A percentile compares a stretch with the other conserved stretches of the same genome.
phyloP scores from a whole-genome alignment of 305 asterid genomes.

The Fraxinus velutina region DNA sequence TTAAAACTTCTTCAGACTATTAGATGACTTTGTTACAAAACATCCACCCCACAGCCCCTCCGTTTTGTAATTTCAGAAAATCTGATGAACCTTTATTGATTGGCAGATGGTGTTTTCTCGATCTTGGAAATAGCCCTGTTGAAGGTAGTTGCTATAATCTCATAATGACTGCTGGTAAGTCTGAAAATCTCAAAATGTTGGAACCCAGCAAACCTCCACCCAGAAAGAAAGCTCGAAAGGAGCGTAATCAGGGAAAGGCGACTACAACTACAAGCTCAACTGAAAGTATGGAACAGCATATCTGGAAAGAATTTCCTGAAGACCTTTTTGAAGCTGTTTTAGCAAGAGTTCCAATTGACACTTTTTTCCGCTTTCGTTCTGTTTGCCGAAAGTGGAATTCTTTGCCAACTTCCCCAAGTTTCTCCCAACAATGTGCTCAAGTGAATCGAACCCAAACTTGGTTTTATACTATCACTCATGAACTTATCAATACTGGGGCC shows the following conservation, averaged over 20 bases:
- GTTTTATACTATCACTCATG: constrained; percentile 90
- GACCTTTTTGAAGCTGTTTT: constrained; percentile 86
- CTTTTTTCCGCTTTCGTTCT: constrained; percentile 72
- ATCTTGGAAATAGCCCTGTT: constrained; percentile 51
- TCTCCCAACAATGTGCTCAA: constrained; percentile 64
- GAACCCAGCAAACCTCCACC: constrained; percentile 85
- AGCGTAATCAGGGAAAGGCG: constrained; percentile 50
- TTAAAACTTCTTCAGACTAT: not conserved
- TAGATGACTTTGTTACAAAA: not conserved
- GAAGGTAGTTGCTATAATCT: constrained; percentile 57
- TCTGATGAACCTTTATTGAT: not conserved
- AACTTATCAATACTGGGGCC: constrained; percentile 72
- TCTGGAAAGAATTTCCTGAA: constrained; percentile 95
- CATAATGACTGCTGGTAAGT: constrained; percentile 71
- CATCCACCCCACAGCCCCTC: not conserved
- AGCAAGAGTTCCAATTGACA: constrained; percentile 77
- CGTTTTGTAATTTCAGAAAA: not conserved
- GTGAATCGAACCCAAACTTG: constrained; percentile 60
- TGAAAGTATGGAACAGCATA: constrained; percentile 56
- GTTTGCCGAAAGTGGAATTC: constrained; percentile 87
- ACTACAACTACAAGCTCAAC: constrained; percentile 34
- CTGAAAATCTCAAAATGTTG: constrained; percentile 76
- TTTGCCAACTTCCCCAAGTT: constrained; percentile 68
- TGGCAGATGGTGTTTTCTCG: constrained; percentile 60
- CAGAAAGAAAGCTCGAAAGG: constrained; percentile 65